Evolutionary conservation across 208 protist genomes (phyloP).

Genomic region (Trypanosoma congolense): DNA sequence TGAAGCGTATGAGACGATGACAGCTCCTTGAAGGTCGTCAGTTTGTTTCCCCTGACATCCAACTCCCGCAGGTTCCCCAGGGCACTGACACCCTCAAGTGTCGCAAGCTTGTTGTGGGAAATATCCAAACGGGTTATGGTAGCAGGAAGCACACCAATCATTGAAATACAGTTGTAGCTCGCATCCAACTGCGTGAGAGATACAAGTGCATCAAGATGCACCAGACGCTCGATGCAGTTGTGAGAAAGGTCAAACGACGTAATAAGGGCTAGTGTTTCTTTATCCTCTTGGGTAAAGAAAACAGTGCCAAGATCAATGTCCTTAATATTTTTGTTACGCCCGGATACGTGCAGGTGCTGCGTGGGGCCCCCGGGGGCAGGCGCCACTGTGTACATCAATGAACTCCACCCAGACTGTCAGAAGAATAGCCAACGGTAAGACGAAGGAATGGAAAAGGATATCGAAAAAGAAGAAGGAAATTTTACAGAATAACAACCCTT

Average conservation of each 20-base stretch:
- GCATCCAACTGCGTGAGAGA: conserved; percentile 53
- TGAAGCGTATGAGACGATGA: conserved; percentile 36
- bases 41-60: conserved; percentile 71
- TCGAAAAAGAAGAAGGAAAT: conserved; percentile 3
- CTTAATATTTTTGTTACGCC: conserved; percentile 62
- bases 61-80: conserved; percentile 69
- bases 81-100: conserved; percentile 46
- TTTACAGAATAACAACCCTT: too few relatives aligned
- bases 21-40: conserved; percentile 52
- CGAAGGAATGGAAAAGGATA: conserved; percentile 1
- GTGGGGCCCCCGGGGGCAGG: conserved; percentile 3
- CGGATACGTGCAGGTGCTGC: conserved; percentile 59
- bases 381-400: conserved; percentile 22
- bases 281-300: conserved; percentile 50
- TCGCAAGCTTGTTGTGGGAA: conserved; percentile 62
- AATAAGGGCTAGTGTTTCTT: conserved; percentile 52
- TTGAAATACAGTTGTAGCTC: conserved; percentile 65
- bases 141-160: conserved; percentile 49
- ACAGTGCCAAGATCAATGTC: conserved; percentile 70
- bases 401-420: too few relatives aligned
- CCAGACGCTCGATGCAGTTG: conserved; percentile 57
- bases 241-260: conserved; percentile 81
- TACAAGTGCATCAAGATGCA: conserved; percentile 48
- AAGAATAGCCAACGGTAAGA: too few relatives aligned
- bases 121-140: conserved; percentile 66